These are phyloP conservation scores for Pterula multifida DNA, from an alignment of 1,284 basidiomycete genomes.

Conservation along the genomic window DNA sequence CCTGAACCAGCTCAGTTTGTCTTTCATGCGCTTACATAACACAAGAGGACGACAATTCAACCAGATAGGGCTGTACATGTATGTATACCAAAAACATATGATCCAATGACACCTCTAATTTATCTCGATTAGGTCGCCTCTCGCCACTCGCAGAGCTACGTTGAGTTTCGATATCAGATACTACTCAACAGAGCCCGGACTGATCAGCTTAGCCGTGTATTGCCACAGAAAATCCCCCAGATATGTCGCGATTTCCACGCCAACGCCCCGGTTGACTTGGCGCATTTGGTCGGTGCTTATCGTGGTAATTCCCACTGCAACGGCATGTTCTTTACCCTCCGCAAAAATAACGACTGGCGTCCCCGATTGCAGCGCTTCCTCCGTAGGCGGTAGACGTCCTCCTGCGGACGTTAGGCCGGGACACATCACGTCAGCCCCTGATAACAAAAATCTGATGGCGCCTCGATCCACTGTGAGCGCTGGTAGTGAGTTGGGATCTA, in stretches of 20 bases:
- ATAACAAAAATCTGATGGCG: slow-evolving; percentile 94
- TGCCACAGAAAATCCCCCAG: slow-evolving; percentile 89
- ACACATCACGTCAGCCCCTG: slow-evolving; percentile 93
- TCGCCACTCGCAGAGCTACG: too few species aligned
- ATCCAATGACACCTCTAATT: too few species aligned
- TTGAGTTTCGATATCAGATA: too few species aligned
- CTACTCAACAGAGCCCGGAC: slow-evolving; percentile 48
- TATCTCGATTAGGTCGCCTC: too few species aligned
- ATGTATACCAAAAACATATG: too few species aligned
- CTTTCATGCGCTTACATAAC: too few species aligned
- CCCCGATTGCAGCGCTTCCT: slow-evolving; percentile 55
- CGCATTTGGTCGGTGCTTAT: slow-evolving; percentile 84
- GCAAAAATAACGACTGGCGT: slow-evolving; percentile 81
- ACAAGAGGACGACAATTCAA: too few species aligned
- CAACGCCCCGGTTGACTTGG: slow-evolving; percentile 82
- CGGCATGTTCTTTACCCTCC: slow-evolving; percentile 93
- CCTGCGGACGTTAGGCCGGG: slow-evolving; percentile 92
- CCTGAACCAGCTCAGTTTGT: not conserved
- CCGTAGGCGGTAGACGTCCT: slow-evolving; percentile 74
- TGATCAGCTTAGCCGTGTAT: too few species aligned
- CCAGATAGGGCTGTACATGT: too few species aligned
- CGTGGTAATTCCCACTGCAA: slow-evolving; percentile 81
- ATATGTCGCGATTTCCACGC: slow-evolving; percentile 79
- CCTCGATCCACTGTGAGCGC: slow-evolving; percentile 89
- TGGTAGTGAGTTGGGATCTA: slow-evolving; percentile 87